A percentile compares a stretch with the other conserved stretches of the same genome.
Evolutionary conservation across 2,329 filamentous ascomycete genomes (phyloP).

Genomic region (Scedosporium boydii): DNA sequence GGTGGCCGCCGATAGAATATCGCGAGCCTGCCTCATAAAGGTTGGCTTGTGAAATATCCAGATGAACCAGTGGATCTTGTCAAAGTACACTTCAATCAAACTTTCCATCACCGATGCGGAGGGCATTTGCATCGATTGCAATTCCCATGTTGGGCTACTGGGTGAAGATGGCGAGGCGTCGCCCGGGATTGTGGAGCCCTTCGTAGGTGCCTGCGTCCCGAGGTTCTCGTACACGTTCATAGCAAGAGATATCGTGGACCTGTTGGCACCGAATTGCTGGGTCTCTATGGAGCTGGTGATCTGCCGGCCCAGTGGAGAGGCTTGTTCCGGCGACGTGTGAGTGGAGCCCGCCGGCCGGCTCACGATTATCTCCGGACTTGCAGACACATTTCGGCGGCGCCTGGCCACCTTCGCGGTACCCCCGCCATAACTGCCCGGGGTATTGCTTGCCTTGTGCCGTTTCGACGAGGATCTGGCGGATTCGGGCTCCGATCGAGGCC

Average conservation of each 20-base stretch:
- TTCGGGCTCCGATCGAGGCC: conserved; percentile 1
- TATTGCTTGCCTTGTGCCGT: conserved; percentile 1
- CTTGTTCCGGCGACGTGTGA: neutral
- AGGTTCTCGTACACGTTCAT: conserved; percentile 8
- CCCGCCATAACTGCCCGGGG: neutral
- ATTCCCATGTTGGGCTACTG: conserved; percentile 3
- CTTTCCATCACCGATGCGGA: conserved; percentile 7
- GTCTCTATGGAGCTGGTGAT: conserved; percentile 3
- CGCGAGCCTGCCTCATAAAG: conserved; percentile 8
- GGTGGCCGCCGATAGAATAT: conserved; percentile 2
- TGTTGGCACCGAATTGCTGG: conserved; percentile 9
- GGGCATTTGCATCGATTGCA: conserved; percentile 6
- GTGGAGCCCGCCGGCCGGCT: neutral
- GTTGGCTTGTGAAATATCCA: conserved; percentile 13
- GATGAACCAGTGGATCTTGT: conserved; percentile 14
- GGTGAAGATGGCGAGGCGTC: neutral
- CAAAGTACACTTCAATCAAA: conserved; percentile 12
- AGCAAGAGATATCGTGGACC: conserved; percentile 8
- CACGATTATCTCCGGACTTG: neutral
- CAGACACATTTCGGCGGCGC: conserved; percentile 1
- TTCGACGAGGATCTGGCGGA: neutral
- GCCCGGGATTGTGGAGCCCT: conserved; percentile 5
- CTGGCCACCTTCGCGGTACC: neutral
- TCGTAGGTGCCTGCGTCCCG: conserved; percentile 3
- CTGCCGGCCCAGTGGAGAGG: neutral